Evolutionary conservation across 257 asterid genomes (phyloP).

Genomic region (Nicotiana tabacum): DNA sequence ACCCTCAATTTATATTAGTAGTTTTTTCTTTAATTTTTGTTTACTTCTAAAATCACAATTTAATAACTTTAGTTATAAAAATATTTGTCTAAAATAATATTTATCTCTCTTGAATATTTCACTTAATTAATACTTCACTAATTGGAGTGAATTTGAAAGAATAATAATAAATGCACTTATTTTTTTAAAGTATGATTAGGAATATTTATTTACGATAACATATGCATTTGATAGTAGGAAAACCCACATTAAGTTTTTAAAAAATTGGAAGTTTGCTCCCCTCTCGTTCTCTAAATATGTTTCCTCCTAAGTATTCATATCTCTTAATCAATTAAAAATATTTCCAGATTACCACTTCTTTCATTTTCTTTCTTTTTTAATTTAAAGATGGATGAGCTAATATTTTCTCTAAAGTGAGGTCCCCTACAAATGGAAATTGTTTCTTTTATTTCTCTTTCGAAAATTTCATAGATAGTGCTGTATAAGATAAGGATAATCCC

Average conservation of each 20-base stretch:
- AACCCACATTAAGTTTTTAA: neutral
- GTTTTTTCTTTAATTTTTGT: no score
- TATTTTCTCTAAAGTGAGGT: no score
- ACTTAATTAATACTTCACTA: no score
- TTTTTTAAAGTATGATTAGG: neutral
- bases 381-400: neutral
- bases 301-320: neutral
- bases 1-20: no score
- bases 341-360: neutral
- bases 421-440: no score
- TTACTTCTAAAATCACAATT: neutral
- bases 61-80: no score
- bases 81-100: no score
- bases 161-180: no score
- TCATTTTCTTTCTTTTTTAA: neutral
- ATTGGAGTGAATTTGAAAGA: no score
- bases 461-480: neutral
- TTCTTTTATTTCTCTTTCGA: neutral
- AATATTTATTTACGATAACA: no score
- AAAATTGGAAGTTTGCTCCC: neutral
- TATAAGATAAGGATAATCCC: neutral
- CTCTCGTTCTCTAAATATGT: neutral
- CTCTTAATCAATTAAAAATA: neutral
- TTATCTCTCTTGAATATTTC: neutral
- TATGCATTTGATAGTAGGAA: neutral